Conservation (phyloP, 768 basidiomycete genomes). For the Podaxis carcinomalis region DNA sequence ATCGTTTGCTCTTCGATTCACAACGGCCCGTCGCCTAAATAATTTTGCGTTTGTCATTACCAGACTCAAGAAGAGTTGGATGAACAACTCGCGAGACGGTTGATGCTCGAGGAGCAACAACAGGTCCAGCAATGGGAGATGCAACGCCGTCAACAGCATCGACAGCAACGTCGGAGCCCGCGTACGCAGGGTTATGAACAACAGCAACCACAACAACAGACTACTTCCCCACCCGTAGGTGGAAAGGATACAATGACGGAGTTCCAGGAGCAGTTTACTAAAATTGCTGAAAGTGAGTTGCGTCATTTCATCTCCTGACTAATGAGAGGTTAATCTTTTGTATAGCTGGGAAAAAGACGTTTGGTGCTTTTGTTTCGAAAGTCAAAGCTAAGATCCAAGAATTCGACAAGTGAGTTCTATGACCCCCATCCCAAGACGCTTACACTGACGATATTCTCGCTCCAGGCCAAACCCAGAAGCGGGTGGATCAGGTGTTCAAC, state of each 20-base stretch:
- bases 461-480: conserved; percentile 7
- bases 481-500: conserved; percentile 12
- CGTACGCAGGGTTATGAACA: conserved; percentile 10
- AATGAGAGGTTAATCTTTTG: background rate
- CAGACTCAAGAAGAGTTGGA: conserved; percentile 69
- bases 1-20: background rate
- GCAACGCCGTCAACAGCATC: conserved; percentile 22
- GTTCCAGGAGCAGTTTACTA: conserved; percentile 69
- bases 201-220: conserved; percentile 21
- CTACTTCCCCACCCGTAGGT: conserved; percentile 10
- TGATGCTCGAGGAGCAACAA: conserved; percentile 61
- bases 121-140: conserved; percentile 33
- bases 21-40: background rate
- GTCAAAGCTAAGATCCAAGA: conserved; percentile 85
- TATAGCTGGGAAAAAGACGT: conserved; percentile 73
- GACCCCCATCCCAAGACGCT: background rate
- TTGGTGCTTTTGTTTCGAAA: conserved; percentile 66
- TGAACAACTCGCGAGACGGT: conserved; percentile 71
- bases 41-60: background rate
- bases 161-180: conserved; percentile 14
- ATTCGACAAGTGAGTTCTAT: conserved; percentile 49
- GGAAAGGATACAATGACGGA: conserved; percentile 58
- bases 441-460: background rate
- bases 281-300: conserved; percentile 72
- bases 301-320: background rate